Percentiles rank a stretch among this genome's conserved stretches.
These are phyloP conservation scores for Syzygium malaccense DNA, from an alignment of 441 rosid species.

Conservation along the genomic window DNA sequence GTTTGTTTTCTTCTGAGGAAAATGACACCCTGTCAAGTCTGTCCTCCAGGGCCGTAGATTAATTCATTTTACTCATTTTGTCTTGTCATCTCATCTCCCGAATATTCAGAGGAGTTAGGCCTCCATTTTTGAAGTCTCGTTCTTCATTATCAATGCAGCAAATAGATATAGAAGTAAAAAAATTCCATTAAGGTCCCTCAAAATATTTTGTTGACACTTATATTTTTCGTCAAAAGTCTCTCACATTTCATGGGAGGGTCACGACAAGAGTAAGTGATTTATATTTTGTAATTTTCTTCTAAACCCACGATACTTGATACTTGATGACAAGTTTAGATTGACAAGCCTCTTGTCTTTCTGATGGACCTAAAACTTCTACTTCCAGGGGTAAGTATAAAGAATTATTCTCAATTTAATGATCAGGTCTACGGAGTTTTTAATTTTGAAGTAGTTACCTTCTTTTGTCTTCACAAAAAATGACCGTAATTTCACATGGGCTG, in stretches of 20 bases:
- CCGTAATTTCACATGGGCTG: not conserved
- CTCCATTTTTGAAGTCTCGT: not conserved
- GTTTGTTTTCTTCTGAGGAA: not conserved
- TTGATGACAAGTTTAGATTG: not conserved
- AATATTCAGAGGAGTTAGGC: not conserved
- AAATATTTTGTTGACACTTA: not conserved
- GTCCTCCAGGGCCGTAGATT: not conserved
- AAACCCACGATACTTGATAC: not conserved
- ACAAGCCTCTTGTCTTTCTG: not conserved
- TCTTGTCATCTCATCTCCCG: not conserved
- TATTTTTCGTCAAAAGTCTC: not conserved
- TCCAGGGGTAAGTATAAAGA: not conserved
- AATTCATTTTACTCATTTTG: not conserved
- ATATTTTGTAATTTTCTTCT: too few species aligned
- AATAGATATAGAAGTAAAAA: not conserved
- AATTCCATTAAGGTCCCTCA: not conserved
- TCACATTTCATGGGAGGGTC: not conserved
- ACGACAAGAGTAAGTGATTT: accelerated
- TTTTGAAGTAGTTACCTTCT: not conserved
- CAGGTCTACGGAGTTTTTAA: not conserved
- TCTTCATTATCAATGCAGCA: not conserved
- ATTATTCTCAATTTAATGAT: not conserved
- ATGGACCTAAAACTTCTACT: not conserved
- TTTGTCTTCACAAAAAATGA: not conserved
- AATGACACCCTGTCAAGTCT: not conserved